Conservation (phyloP, 805 yeast species). For the Lipomyces yamadae region DNA sequence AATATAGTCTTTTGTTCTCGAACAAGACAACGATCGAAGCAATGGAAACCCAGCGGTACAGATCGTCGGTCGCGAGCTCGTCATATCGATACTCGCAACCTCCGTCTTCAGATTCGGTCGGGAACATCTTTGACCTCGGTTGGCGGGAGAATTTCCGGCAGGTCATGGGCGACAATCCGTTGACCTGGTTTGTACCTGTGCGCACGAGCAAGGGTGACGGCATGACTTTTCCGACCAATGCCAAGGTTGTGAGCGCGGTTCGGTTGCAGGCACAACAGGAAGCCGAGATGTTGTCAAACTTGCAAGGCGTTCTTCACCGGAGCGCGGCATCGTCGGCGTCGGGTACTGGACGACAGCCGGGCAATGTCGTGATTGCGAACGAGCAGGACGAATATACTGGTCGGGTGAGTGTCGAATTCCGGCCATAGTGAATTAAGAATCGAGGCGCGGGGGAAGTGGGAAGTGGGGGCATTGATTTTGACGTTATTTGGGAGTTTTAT, state of each 20-base stretch:
- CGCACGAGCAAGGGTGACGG: constrained; percentile 49
- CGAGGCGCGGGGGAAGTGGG: too few relatives aligned
- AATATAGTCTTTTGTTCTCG: constrained; percentile 56
- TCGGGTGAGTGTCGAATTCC: constrained; percentile 35
- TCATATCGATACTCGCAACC: constrained; percentile 49
- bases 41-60: constrained; percentile 48
- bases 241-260: constrained; percentile 41
- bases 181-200: constrained; percentile 75
- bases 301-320: constrained; percentile 25
- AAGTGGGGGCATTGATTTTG: background rate
- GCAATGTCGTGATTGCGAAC: constrained; percentile 18
- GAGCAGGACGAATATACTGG: constrained; percentile 32
- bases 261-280: constrained; percentile 47
- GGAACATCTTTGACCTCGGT: constrained; percentile 82
- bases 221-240: constrained; percentile 45
- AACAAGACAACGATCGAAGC: constrained; percentile 86
- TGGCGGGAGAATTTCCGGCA: constrained; percentile 60
- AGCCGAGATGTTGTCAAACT: constrained; percentile 26
- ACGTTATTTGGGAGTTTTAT: background rate
- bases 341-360: background rate
- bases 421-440: constrained; percentile 19
- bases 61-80: constrained; percentile 44
- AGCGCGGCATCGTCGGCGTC: background rate
- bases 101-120: constrained; percentile 54
- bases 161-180: constrained; percentile 72